Evolutionary conservation across 345 rosid genomes (phyloP).

Genomic region (Sonneratia caseolaris): DNA sequence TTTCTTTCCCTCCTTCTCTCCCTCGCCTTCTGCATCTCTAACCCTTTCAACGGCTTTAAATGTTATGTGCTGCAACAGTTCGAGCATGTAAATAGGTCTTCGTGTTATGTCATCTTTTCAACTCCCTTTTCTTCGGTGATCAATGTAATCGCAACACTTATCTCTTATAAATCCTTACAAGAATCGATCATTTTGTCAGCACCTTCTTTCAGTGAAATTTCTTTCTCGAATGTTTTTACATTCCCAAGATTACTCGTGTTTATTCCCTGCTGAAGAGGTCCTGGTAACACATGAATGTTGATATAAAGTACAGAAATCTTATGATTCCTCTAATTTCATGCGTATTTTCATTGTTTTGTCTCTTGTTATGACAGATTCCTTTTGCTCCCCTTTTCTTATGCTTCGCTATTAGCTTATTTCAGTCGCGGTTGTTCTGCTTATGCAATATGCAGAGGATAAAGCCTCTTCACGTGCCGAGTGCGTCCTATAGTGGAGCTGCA

Average conservation of each 20-base stretch:
- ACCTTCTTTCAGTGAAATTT: neutral
- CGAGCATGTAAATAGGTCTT: neutral
- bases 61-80: neutral
- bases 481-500: constrained; percentile 24
- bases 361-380: neutral
- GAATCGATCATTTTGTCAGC: neutral
- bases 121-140: neutral
- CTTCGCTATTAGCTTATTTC: neutral
- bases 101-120: neutral
- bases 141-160: neutral
- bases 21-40: too few relatives aligned
- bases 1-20: neutral
- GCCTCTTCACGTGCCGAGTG: constrained; percentile 18
- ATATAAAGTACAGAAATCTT: neutral
- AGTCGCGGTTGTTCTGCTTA: neutral
- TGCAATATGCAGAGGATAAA: constrained; percentile 36
- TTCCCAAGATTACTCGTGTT: neutral
- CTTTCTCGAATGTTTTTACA: neutral
- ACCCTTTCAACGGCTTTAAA: too few relatives aligned
- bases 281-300: neutral
- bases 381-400: neutral
- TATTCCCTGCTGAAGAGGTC: neutral
- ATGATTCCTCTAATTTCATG: neutral
- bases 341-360: neutral
- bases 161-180: too few relatives aligned